Conservation (phyloP, 2,329 filamentous ascomycete genomes). For the Trichoderma koningiopsis region DNA sequence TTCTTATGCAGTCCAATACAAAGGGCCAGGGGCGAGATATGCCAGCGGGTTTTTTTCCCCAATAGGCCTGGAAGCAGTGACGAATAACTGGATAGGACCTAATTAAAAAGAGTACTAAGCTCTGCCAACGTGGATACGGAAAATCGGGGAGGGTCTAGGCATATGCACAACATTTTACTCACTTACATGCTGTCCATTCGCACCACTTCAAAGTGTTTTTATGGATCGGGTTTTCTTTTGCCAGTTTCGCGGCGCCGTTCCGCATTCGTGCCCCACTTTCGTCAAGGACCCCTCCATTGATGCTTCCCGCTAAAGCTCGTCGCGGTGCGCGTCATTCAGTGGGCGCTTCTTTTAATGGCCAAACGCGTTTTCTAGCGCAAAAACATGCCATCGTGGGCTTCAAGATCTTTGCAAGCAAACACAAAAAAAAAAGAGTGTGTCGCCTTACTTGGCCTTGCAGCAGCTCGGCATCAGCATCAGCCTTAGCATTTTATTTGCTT, state of each 20-base stretch:
- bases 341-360: slow-evolving; percentile 17
- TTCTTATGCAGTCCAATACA: neutral
- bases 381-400: slow-evolving; percentile 22
- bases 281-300: slow-evolving; percentile 23
- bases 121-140: neutral
- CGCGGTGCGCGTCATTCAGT: slow-evolving; percentile 26
- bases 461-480: neutral
- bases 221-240: neutral
- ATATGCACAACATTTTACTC: neutral
- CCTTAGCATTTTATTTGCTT: slow-evolving; percentile 15
- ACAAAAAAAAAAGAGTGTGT: neutral
- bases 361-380: slow-evolving; percentile 23
- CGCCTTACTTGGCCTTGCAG: neutral
- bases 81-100: neutral
- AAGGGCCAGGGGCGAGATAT: neutral
- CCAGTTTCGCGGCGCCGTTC: neutral
- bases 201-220: neutral
- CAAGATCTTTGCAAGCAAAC: slow-evolving; percentile 6
- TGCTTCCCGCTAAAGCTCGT: slow-evolving; percentile 23
- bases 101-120: neutral
- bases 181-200: neutral
- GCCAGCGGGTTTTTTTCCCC: neutral
- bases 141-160: neutral
- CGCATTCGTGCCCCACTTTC: slow-evolving; percentile 13
- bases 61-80: neutral